phyloP scores from a whole-genome alignment of 129 eudicot genomes.

The Tagetes patula region DNA sequence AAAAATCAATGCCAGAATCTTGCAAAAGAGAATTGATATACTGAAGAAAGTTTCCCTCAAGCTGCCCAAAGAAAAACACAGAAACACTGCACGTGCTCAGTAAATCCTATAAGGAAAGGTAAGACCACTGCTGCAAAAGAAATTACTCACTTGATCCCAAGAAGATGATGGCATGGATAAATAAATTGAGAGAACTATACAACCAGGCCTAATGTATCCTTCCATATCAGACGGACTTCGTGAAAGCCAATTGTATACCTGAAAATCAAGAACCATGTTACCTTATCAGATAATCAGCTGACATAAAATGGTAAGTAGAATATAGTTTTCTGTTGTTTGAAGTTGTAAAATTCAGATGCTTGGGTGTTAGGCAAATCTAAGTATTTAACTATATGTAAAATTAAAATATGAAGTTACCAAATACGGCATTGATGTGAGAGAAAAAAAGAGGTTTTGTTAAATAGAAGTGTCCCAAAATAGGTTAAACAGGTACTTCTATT shows the following conservation, averaged over 20 bases:
- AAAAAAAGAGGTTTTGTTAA: background rate
- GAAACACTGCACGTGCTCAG: conserved; percentile 30
- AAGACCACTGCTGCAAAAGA: background rate
- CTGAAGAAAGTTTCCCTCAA: conserved; percentile 58
- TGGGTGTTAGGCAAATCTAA: background rate
- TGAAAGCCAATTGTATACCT: conserved; percentile 82
- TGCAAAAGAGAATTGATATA: conserved; percentile 51
- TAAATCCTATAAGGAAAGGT: conserved; percentile 15
- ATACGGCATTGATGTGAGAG: background rate
- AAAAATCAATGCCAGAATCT: conserved; percentile 51
- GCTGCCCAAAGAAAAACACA: conserved; percentile 42
- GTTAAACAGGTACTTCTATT: background rate
- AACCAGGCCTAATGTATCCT: conserved; percentile 93
- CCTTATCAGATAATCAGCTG: background rate
- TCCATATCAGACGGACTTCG: conserved; percentile 89
- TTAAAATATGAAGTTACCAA: background rate
- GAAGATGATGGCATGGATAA: conserved; percentile 66
- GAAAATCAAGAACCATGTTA: conserved; percentile 22
- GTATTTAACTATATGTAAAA: background rate
- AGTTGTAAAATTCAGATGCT: conserved; percentile 4
- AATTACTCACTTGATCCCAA: conserved; percentile 71
- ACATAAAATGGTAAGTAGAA: background rate
- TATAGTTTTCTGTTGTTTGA: background rate
- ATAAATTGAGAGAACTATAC: conserved; percentile 74
- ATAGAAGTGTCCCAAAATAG: background rate